phyloP scores from a whole-genome alignment of 2,329 filamentous ascomycete species.

The Zymoseptoria ardabiliae region DNA sequence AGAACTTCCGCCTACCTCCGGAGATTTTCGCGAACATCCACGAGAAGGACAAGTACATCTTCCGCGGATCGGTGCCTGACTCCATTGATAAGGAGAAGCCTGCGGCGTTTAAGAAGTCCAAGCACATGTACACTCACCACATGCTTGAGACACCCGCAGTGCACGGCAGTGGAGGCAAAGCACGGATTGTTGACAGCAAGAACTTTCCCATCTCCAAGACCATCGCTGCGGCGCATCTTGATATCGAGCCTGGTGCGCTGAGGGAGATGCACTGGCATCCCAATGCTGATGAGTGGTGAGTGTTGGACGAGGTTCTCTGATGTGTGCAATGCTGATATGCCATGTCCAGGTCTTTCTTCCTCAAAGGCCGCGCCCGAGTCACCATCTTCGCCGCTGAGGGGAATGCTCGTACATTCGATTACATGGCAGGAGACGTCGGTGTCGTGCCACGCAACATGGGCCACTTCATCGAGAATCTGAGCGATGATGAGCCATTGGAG shows the following conservation, averaged over 20 bases:
- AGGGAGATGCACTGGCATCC: conserved; percentile 82
- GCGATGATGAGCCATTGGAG: conserved; percentile 64
- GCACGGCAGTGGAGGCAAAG: conserved; percentile 59
- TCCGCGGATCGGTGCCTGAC: conserved; percentile 57
- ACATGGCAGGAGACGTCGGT: conserved; percentile 65
- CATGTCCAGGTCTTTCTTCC: conserved; percentile 59
- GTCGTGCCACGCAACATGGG: conserved; percentile 71
- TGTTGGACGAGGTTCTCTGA: conserved; percentile 52
- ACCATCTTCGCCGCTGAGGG: conserved; percentile 67
- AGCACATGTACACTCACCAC: conserved; percentile 61
- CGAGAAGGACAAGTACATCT: conserved; percentile 65
- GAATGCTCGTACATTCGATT: conserved; percentile 68
- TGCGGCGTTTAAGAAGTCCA: conserved; percentile 57
- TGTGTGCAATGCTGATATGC: conserved; percentile 13
- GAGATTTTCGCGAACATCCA: conserved; percentile 65
- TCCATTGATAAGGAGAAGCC: conserved; percentile 60
- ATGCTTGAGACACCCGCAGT: conserved; percentile 64
- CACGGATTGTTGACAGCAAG: conserved; percentile 67
- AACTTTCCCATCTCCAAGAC: conserved; percentile 70
- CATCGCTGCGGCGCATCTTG: conserved; percentile 64
- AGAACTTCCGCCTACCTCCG: conserved; percentile 68
- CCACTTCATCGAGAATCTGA: conserved; percentile 74
- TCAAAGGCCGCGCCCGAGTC: conserved; percentile 62
- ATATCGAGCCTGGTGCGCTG: conserved; percentile 63
- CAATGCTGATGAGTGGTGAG: conserved; percentile 69